Percentiles rank a stretch among this genome's conserved stretches.
Conservation (phyloP, 495 filamentous ascomycete species). For the Penicillium cataractarum region DNA sequence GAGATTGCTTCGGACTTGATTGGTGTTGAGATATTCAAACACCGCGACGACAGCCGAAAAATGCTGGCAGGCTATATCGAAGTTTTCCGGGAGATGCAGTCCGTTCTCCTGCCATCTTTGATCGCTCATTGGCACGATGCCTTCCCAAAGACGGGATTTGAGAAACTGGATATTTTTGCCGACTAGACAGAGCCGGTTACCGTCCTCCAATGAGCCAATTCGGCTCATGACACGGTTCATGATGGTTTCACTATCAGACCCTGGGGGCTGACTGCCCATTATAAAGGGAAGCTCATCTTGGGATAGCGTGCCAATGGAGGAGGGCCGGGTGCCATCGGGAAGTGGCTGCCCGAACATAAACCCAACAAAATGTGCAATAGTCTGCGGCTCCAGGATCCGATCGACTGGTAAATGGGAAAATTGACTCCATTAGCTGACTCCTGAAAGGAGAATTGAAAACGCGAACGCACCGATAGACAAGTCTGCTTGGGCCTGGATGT, state of each 20-base stretch:
- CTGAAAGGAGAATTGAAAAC: neutral
- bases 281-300: neutral
- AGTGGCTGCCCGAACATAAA: neutral
- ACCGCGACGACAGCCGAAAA: constrained; percentile 34
- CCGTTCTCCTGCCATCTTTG: constrained; percentile 37
- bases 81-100: constrained; percentile 30
- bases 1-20: constrained; percentile 23
- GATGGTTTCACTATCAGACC: neutral
- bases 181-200: constrained; percentile 21
- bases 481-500: neutral
- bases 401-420: neutral
- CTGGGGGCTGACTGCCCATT: neutral
- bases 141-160: constrained; percentile 36
- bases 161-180: constrained; percentile 36
- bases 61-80: constrained; percentile 36
- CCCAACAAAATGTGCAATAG: neutral
- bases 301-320: neutral
- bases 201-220: constrained; percentile 24
- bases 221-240: constrained; percentile 5
- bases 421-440: neutral
- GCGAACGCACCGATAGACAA: neutral
- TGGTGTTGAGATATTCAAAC: constrained; percentile 35
- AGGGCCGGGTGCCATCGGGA: neutral
- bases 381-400: neutral
- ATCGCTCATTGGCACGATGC: constrained; percentile 37